Evolutionary conservation across 306 rosid genomes (phyloP).

Genomic region (cucumber (Cucumis sativus)): DNA sequence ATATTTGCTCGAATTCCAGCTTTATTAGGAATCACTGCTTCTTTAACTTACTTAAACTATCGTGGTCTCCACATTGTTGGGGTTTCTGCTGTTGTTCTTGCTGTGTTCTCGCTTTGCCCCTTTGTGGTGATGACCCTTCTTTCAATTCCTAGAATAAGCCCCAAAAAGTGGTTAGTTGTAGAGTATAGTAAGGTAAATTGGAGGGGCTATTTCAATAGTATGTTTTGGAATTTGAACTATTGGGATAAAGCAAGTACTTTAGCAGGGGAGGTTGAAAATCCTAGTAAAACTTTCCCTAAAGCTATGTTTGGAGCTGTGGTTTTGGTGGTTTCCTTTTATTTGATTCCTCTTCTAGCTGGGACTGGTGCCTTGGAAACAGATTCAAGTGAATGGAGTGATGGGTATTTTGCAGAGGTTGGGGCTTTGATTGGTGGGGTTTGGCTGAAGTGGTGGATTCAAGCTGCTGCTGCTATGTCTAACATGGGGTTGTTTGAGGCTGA

Average conservation of each 20-base stretch:
- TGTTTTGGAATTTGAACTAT: slow-evolving; percentile 91
- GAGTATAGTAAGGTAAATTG: slow-evolving; percentile 47
- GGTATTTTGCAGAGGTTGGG: slow-evolving; percentile 80
- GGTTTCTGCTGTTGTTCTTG: slow-evolving; percentile 62
- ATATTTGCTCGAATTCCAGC: slow-evolving; percentile 55
- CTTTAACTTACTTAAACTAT: slow-evolving; percentile 68
- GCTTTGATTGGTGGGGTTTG: slow-evolving; percentile 73
- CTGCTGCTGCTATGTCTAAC: slow-evolving; percentile 81
- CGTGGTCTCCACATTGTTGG: slow-evolving; percentile 84
- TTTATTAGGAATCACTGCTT: slow-evolving; percentile 43
- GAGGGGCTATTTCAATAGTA: slow-evolving; percentile 64
- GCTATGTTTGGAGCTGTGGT: slow-evolving; percentile 75
- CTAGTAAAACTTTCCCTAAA: slow-evolving; percentile 60
- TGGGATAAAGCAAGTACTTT: slow-evolving; percentile 97
- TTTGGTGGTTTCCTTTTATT: slow-evolving; percentile 63
- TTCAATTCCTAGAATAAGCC: slow-evolving; percentile 50
- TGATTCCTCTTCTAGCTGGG: slow-evolving; percentile 86
- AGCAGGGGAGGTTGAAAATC: slow-evolving; percentile 81
- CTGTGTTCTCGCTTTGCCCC: slow-evolving; percentile 63
- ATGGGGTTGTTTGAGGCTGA: slow-evolving; percentile 89
- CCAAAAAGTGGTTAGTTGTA: slow-evolving; percentile 41
- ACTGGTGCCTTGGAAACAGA: slow-evolving; percentile 56
- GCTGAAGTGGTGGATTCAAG: slow-evolving; percentile 93
- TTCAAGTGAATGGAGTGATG: slow-evolving; percentile 65
- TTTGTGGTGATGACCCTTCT: slow-evolving; percentile 48